Conservation (phyloP, 1,139 yeast genomes). For the Nadsonia commutata region DNA sequence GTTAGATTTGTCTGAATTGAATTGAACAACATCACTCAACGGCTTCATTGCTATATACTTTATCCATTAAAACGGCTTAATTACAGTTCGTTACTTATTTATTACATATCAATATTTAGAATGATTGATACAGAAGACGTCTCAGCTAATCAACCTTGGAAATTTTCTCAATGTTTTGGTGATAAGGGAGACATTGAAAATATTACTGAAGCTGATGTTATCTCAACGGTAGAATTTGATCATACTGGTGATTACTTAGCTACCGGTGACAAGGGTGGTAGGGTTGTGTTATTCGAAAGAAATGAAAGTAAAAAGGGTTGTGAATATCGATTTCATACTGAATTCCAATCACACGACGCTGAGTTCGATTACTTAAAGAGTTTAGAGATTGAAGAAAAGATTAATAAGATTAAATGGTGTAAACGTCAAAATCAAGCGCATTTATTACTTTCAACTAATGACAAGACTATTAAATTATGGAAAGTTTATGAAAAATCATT, state of each 20-base stretch:
- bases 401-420: conserved; percentile 95
- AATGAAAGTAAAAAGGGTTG: conserved; percentile 69
- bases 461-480: conserved; percentile 96
- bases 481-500: conserved; percentile 85
- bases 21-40: too few relatives aligned
- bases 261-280: conserved; percentile 97
- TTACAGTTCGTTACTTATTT: too few relatives aligned
- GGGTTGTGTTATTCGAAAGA: conserved; percentile 91
- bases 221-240: conserved; percentile 93
- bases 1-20: too few relatives aligned
- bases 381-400: conserved; percentile 93
- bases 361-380: conserved; percentile 95
- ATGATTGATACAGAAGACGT: neutral
- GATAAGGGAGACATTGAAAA: conserved; percentile 95
- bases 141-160: conserved; percentile 20
- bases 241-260: conserved; percentile 90
- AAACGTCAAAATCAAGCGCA: conserved; percentile 78
- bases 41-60: too few relatives aligned
- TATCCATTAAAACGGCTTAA: too few relatives aligned
- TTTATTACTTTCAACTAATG: conserved; percentile 81
- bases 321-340: conserved; percentile 91
- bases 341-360: conserved; percentile 96
- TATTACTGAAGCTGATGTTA: conserved; percentile 94
- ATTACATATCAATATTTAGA: too few relatives aligned
- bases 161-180: conserved; percentile 63